Evolutionary conservation across 225 moss, liverwort and hornwort genomes (phyloP).

Genomic region (Straminergon stramineum): DNA sequence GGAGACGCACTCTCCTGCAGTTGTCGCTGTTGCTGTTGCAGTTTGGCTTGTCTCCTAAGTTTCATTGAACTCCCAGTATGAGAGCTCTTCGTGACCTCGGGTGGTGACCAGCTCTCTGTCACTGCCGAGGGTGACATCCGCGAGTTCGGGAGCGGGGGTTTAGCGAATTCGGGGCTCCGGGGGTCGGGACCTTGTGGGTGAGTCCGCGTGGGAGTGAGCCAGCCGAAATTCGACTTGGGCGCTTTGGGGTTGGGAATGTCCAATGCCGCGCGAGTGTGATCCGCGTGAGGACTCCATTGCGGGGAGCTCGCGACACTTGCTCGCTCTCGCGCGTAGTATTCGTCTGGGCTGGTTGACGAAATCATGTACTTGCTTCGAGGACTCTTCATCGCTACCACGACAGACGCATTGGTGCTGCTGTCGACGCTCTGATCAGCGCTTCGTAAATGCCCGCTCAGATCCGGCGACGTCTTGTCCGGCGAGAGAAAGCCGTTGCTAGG

Average conservation of each 20-base stretch:
- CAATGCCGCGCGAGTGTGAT: not conserved
- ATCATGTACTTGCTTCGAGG: constrained; percentile 22
- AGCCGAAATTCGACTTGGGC: not conserved
- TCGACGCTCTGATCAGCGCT: constrained; percentile 21
- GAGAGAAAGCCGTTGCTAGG: not conserved
- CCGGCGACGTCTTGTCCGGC: constrained; percentile 14
- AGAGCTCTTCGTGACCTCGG: not conserved
- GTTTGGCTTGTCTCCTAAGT: not conserved
- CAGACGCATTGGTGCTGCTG: constrained; percentile 9
- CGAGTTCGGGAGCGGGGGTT: constrained; percentile 3
- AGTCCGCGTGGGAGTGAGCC: constrained; percentile 2
- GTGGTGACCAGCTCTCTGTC: not conserved
- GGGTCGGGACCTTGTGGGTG: not conserved
- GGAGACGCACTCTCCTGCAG: constrained; percentile 7
- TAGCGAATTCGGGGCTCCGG: not conserved
- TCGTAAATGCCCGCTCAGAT: constrained; percentile 9
- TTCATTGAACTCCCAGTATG: not conserved
- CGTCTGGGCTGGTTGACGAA: constrained; percentile 12
- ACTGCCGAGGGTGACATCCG: not conserved
- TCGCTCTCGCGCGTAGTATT: constrained; percentile 5
- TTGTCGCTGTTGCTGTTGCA: constrained; percentile 3
- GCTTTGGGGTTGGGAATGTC: not conserved
- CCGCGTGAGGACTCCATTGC: constrained; percentile 23
- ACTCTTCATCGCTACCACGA: constrained; percentile 8
- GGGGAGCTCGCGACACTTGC: constrained; percentile 19